Conservation (phyloP, 768 basidiomycete species). For the Pleurotus djamor region DNA sequence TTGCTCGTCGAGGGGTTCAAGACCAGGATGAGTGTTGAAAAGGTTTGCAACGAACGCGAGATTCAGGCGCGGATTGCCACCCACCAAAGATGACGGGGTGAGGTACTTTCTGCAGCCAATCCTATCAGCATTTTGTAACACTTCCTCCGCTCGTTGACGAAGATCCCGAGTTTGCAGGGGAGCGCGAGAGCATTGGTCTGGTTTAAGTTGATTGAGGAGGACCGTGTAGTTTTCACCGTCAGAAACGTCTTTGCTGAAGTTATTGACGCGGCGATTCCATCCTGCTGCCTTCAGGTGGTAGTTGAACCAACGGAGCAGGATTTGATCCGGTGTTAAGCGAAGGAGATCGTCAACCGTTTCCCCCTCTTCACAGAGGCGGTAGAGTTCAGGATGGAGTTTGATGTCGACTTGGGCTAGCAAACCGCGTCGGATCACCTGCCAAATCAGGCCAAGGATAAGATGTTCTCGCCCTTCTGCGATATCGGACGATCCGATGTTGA, state of each 20-base stretch:
- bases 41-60: conserved; percentile 98
- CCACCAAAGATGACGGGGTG: conserved; percentile 84
- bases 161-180: conserved; percentile 87
- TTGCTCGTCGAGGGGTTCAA: conserved; percentile 91
- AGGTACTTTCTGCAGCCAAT: conserved; percentile 98
- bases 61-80: conserved; percentile 96
- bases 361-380: conserved; percentile 92
- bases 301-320: conserved; percentile 98
- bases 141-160: conserved; percentile 85
- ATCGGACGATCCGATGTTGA: conserved; percentile 96
- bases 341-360: conserved; percentile 97
- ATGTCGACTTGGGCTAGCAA: conserved; percentile 95
- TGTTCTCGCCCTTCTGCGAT: conserved; percentile 93
- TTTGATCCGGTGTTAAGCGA: conserved; percentile 93
- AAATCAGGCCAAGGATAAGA: conserved; percentile 95
- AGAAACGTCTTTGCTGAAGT: conserved; percentile 96
- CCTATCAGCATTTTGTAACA: conserved; percentile 88
- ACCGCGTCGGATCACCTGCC: conserved; percentile 97
- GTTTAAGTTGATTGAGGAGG: conserved; percentile 93
- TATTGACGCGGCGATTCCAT: conserved; percentile 90
- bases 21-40: conserved; percentile 96
- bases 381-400: conserved; percentile 96
- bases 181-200: conserved; percentile 86
- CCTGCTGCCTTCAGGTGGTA: conserved; percentile 96
- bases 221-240: conserved; percentile 99